Evolutionary conservation across 2,329 filamentous ascomycete genomes (phyloP).

Genomic region (Monosporascus sp.): DNA sequence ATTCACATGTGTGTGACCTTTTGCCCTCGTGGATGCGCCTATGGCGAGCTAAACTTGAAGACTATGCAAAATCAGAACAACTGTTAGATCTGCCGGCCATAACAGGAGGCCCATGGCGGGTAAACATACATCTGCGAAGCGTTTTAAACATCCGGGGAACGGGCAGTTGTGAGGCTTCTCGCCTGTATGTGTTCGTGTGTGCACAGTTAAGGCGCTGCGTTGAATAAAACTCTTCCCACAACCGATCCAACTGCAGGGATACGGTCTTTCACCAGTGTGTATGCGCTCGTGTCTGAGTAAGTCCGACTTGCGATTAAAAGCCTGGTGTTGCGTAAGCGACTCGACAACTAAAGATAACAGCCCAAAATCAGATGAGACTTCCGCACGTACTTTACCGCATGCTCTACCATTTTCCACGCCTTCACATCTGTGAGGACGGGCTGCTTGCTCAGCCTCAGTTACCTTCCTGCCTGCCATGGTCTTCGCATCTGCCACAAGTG

Average conservation of each 20-base stretch:
- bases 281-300: slow-evolving; percentile 66
- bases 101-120: background rate
- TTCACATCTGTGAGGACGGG: background rate
- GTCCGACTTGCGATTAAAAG: slow-evolving; percentile 68
- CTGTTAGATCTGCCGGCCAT: background rate
- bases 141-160: slow-evolving; percentile 59
- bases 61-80: slow-evolving; percentile 39
- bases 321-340: slow-evolving; percentile 36
- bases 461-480: background rate
- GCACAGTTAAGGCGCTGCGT: slow-evolving; percentile 63
- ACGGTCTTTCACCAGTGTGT: slow-evolving; percentile 66
- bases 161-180: slow-evolving; percentile 68
- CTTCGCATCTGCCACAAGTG: background rate
- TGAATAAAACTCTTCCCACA: slow-evolving; percentile 70
- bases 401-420: too few relatives aligned
- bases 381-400: too few relatives aligned
- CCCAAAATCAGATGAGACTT: too few relatives aligned
- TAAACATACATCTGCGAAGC: slow-evolving; percentile 60
- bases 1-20: slow-evolving; percentile 60
- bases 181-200: slow-evolving; percentile 65
- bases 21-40: slow-evolving; percentile 62
- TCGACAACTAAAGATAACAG: slow-evolving; percentile 1
- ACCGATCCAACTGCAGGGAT: slow-evolving; percentile 52
- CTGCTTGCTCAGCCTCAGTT: background rate
- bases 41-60: slow-evolving; percentile 60